Conservation (phyloP, 1,139 yeast genomes). For the Hyphopichia burtonii region DNA sequence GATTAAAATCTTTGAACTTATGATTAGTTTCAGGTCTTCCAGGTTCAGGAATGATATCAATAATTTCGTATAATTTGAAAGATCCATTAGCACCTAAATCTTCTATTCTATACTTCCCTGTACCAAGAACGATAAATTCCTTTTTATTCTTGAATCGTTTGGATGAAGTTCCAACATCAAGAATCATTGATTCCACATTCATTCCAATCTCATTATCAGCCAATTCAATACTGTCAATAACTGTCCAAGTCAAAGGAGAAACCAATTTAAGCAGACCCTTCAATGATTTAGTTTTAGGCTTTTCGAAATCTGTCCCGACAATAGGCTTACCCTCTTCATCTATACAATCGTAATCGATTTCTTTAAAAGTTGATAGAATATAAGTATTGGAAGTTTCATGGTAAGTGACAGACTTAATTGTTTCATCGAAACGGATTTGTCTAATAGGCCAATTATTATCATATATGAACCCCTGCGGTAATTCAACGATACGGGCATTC, state of each 20-base stretch:
- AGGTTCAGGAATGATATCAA: constrained; percentile 88
- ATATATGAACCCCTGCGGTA: constrained; percentile 53
- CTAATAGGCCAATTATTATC: constrained; percentile 66
- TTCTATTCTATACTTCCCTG: constrained; percentile 76
- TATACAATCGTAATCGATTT: constrained; percentile 60
- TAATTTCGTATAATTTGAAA: constrained; percentile 71
- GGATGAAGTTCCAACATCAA: constrained; percentile 48
- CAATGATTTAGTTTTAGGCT: constrained; percentile 53
- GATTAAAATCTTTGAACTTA: constrained; percentile 71
- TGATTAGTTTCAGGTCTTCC: constrained; percentile 82
- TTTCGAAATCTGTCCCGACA: constrained; percentile 54
- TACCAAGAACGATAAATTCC: constrained; percentile 76
- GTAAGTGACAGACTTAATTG: constrained; percentile 68
- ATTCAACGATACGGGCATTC: constrained; percentile 68
- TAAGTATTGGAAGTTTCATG: constrained; percentile 70
- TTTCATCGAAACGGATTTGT: constrained; percentile 54
- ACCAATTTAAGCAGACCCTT: constrained; percentile 64
- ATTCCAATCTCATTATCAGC: constrained; percentile 67
- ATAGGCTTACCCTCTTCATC: constrained; percentile 75
- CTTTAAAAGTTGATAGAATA: constrained; percentile 61
- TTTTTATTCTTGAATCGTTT: constrained; percentile 57
- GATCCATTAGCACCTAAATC: constrained; percentile 82
- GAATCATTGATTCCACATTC: constrained; percentile 56
- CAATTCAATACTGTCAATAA: constrained; percentile 68
- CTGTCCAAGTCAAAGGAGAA: constrained; percentile 75